Base-by-base conservation (phyloP, 2,329 filamentous ascomycete genomes). In the Hymenotorrendiella dingleyae region DNA sequence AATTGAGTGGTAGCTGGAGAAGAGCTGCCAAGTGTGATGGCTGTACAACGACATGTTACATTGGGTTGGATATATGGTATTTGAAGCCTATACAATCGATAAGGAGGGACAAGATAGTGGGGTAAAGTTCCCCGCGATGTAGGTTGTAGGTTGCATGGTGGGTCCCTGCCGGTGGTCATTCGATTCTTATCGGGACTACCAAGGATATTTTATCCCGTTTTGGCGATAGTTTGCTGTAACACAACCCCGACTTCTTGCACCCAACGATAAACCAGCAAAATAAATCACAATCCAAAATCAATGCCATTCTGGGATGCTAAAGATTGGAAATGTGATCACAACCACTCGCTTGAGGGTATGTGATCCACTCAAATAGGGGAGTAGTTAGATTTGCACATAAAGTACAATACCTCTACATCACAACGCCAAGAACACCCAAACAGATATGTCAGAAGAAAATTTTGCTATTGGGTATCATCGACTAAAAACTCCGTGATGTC, bases 181-280 rank as follows among this genome's bases (percentile, higher is more conserved):
- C 36, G 27, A 16, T 36, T 36, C 52, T 55, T 54, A 54, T 55
- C 55, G 48, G 9, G 23, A 27, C 14, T 35, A n/a, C n/a, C 6
- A 40, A 45, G 55, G 55, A 58, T 35, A 46, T 49, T 50, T 54
- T 57, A 35, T 38, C 55, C 54, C 7, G 24, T 49, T 58, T 46
- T 38, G 55, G 55, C 34, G 50, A 55, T 42, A 32, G 42, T 49
- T 35, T 38, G n/a, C 41, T 45, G 22, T 3, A 19, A 11, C 14
- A 17, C 37, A 22, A 32, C 27, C n/a, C n/a, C n/a, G n/a, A n/a
- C n/a, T n/a, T n/a, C n/a, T n/a, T n/a, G n/a, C n/a, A n/a, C n/a
- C n/a, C n/a, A n/a, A n/a, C n/a, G n/a, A n/a, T n/a, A n/a, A n/a
- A n/a, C n/a, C n/a, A n/a, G n/a, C n/a, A n/a, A n/a, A n/a, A n/a